Conservation (phyloP, 352 stramenopile genomes). For the Globisporangium paddicum region DNA sequence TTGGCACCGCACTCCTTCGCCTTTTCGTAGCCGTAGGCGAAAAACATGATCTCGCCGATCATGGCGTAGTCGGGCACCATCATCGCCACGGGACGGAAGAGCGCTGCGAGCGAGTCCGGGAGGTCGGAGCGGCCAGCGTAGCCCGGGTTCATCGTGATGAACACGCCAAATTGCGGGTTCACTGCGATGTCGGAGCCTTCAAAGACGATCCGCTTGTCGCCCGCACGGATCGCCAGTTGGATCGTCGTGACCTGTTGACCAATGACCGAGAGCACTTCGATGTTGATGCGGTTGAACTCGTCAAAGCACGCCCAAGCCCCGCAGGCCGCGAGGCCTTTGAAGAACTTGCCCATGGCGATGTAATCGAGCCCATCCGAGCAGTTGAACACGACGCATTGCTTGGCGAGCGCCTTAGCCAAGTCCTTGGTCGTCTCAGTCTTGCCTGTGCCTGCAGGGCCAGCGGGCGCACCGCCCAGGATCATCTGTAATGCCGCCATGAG, state of each 20-base stretch:
- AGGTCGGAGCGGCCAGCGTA: conserved; percentile 94
- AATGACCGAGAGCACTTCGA: conserved; percentile 88
- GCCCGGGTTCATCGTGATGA: conserved; percentile 96
- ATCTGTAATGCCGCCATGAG: conserved; percentile 95
- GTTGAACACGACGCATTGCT: conserved; percentile 96
- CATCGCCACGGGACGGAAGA: conserved; percentile 96
- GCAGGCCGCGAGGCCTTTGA: conserved; percentile 89
- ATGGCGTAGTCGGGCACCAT: conserved; percentile 96
- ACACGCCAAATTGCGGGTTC: conserved; percentile 92
- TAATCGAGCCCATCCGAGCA: conserved; percentile 94
- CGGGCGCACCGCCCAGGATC: conserved; percentile 90
- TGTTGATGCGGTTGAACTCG: conserved; percentile 96
- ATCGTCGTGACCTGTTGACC: conserved; percentile 84
- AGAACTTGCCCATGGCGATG: conserved; percentile 95
- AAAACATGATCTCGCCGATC: conserved; percentile 97
- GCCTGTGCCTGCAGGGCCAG: conserved; percentile 89
- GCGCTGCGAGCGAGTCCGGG: conserved; percentile 92
- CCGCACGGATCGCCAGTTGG: conserved; percentile 83
- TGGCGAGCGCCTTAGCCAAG: conserved; percentile 91
- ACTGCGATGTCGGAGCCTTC: conserved; percentile 93
- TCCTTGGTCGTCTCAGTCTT: conserved; percentile 96
- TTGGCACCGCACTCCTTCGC: conserved; percentile 92
- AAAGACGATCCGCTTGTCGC: conserved; percentile 90
- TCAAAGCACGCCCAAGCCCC: conserved; percentile 95
- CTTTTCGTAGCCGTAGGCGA: conserved; percentile 93